These are phyloP conservation scores for Sugiyamaella japonica DNA, from an alignment of 1,139 yeast species.

Conservation along the genomic window DNA sequence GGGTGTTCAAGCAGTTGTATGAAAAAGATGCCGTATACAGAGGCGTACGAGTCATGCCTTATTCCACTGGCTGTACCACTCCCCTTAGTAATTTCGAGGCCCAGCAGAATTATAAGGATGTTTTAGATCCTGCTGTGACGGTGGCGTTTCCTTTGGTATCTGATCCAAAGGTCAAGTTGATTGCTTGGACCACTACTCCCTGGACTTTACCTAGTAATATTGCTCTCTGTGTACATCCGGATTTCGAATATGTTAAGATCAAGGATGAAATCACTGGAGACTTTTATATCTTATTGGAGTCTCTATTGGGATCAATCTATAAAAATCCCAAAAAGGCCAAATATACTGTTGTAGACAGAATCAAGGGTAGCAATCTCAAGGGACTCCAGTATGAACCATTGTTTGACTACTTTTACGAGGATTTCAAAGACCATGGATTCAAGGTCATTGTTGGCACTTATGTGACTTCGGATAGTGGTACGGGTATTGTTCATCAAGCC, in stretches of 20 bases:
- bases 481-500: slow-evolving; percentile 98
- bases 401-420: slow-evolving; percentile 75
- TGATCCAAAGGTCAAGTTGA: slow-evolving; percentile 77
- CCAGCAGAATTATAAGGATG: slow-evolving; percentile 96
- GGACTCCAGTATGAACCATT: slow-evolving; percentile 82
- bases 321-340: slow-evolving; percentile 93
- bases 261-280: slow-evolving; percentile 82
- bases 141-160: slow-evolving; percentile 80
- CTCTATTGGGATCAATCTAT: slow-evolving; percentile 76
- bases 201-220: slow-evolving; percentile 98
- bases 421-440: slow-evolving; percentile 72
- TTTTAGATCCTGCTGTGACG: slow-evolving; percentile 94
- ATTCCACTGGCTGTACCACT: slow-evolving; percentile 95
- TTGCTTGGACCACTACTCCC: slow-evolving; percentile 99
- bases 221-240: slow-evolving; percentile 88
- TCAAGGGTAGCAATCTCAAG: slow-evolving; percentile 74
- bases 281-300: slow-evolving; percentile 79
- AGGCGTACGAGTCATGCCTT: slow-evolving; percentile 97
- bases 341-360: slow-evolving; percentile 74
- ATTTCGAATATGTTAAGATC: slow-evolving; percentile 87
- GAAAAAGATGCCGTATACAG: slow-evolving; percentile 87
- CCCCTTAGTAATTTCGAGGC: slow-evolving; percentile 98
- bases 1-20: slow-evolving; percentile 91
- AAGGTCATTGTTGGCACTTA: slow-evolving; percentile 77
- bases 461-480: slow-evolving; percentile 94